phyloP scores from a whole-genome alignment of 2,329 filamentous ascomycete genomes.

The Colletotrichum ledebouriae region DNA sequence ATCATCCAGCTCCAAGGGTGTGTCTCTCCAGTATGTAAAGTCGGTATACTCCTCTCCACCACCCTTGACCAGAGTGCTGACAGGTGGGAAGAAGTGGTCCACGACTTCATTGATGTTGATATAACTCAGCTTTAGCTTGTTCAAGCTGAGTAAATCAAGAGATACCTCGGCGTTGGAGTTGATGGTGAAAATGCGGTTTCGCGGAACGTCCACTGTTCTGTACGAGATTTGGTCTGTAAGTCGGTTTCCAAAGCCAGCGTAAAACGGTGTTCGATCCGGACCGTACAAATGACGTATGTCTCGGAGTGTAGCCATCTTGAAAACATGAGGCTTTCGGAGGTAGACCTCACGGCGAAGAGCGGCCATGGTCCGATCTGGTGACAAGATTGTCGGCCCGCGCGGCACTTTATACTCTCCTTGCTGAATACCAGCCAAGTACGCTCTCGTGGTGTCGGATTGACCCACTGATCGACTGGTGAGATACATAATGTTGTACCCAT shows the following conservation, averaged over 20 bases:
- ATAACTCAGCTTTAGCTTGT: constrained; percentile 96
- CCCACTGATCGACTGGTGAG: constrained; percentile 94
- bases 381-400: constrained; percentile 93
- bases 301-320: constrained; percentile 98
- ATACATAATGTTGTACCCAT: constrained; percentile 99
- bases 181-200: constrained; percentile 96
- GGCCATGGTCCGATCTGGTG: constrained; percentile 94
- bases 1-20: constrained; percentile 85
- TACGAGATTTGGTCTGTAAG: constrained; percentile 97
- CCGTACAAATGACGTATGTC: constrained; percentile 94
- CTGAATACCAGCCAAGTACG: constrained; percentile 89
- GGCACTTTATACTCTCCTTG: constrained; percentile 91
- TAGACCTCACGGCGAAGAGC: constrained; percentile 94
- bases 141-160: constrained; percentile 88
- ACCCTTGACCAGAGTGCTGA: constrained; percentile 86
- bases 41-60: constrained; percentile 97
- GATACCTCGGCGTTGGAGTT: constrained; percentile 98
- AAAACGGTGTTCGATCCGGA: constrained; percentile 84
- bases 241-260: constrained; percentile 96
- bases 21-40: constrained; percentile 95
- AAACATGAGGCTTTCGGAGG: constrained; percentile 95
- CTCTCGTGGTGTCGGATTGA: constrained; percentile 89
- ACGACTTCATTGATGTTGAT: constrained; percentile 97
- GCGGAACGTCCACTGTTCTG: constrained; percentile 93
- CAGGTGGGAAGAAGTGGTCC: constrained; percentile 97